A percentile compares a stretch with the other conserved stretches of the same genome.
These are phyloP conservation scores for Paraphaeosphaeria minitans DNA, from an alignment of 2,329 filamentous ascomycete species.

Conservation along the genomic window DNA sequence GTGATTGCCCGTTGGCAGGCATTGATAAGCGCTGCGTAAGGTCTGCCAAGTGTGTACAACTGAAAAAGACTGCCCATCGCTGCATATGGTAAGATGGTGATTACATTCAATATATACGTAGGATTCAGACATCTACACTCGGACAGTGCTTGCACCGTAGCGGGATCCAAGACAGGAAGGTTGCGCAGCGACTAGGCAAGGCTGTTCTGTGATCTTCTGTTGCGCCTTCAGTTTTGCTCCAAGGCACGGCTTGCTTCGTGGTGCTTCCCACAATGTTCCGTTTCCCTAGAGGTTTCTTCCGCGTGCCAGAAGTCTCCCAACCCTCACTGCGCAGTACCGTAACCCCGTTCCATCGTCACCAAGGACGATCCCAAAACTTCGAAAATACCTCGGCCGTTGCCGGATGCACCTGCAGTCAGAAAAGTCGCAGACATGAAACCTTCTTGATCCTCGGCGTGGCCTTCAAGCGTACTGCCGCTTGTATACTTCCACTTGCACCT, in stretches of 20 bases:
- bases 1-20: neutral
- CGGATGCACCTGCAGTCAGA: neutral
- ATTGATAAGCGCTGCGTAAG: neutral
- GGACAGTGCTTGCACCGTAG: neutral
- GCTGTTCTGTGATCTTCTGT: neutral
- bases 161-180: neutral
- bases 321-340: neutral
- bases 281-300: neutral
- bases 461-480: slow-evolving; percentile 25
- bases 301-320: neutral
- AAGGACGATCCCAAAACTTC: neutral
- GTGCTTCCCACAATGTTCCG: neutral
- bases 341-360: neutral
- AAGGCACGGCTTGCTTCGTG: neutral
- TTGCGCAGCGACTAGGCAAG: too few relatives aligned
- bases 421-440: neutral
- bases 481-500: slow-evolving; percentile 17
- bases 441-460: neutral
- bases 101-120: neutral
- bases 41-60: neutral
- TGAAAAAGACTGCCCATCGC: neutral
- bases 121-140: neutral
- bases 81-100: neutral
- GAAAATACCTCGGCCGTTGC: neutral
- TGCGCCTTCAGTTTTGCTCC: neutral